phyloP scores from a whole-genome alignment of 108 stramenopile species.

The Thalassiosira profunda region DNA sequence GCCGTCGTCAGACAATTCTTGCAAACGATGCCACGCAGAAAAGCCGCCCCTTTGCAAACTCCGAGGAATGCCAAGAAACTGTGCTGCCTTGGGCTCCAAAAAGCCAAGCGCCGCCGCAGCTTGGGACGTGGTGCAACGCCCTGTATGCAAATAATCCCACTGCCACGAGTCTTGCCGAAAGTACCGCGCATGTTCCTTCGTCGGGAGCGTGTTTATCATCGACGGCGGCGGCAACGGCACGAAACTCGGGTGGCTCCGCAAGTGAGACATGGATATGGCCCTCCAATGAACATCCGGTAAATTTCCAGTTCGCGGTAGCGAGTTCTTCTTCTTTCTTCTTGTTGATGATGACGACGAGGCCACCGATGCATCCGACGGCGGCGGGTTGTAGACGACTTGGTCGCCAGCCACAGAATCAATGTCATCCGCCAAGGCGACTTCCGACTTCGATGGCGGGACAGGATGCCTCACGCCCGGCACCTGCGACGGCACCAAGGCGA shows the following conservation, averaged over 20 bases:
- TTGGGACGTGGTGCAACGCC: constrained; percentile 87
- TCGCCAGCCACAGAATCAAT: too few species aligned
- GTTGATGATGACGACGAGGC: constrained; percentile 1
- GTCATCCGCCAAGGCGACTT: too few species aligned
- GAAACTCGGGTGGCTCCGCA: constrained; percentile 80
- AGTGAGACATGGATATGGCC: constrained; percentile 76
- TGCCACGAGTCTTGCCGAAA: constrained; percentile 94
- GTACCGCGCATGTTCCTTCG: constrained; percentile 68
- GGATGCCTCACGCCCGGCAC: too few species aligned
- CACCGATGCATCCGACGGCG: not conserved
- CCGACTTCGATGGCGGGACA: too few species aligned
- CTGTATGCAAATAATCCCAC: constrained; percentile 86
- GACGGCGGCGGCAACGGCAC: constrained; percentile 67
- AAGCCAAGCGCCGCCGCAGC: constrained; percentile 83
- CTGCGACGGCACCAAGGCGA: too few species aligned
- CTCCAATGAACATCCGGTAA: constrained; percentile 85
- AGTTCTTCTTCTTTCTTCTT: not conserved
- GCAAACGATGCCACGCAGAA: constrained; percentile 74
- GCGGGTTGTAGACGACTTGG: constrained; percentile 17
- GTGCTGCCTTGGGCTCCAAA: constrained; percentile 60
- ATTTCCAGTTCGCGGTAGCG: constrained; percentile 47
- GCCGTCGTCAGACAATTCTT: constrained; percentile 27
- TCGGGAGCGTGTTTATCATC: constrained; percentile 37
- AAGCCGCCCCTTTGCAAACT: constrained; percentile 64
- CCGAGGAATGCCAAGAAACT: constrained; percentile 65